Conservation (phyloP, 169 alveolate species). For the Plasmodium vivax region DNA sequence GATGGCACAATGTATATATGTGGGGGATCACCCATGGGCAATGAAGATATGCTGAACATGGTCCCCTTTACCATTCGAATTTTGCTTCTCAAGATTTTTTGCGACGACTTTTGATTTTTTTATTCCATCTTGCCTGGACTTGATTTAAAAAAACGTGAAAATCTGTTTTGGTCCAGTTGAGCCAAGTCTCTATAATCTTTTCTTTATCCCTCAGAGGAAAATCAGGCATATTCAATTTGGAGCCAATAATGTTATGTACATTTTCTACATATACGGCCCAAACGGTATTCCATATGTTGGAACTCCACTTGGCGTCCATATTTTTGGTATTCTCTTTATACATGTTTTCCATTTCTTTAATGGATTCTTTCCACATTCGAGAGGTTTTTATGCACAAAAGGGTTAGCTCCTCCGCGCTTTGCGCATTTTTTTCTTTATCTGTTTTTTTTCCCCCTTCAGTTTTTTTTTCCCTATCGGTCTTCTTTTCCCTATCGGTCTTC, state of each 20-base stretch:
- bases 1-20: too few species aligned
- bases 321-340: neutral
- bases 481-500: too few species aligned
- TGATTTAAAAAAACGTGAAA: neutral
- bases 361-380: neutral
- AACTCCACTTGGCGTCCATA: neutral
- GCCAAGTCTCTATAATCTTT: neutral
- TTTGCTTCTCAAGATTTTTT: too few species aligned
- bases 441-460: too few species aligned
- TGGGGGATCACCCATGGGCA: too few species aligned
- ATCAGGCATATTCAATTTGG: neutral
- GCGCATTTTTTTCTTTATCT: neutral
- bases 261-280: conserved; percentile 8
- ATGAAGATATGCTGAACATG: too few species aligned
- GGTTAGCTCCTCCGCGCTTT: neutral
- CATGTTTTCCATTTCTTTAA: conserved; percentile 8
- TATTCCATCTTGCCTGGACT: neutral
- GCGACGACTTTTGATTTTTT: neutral
- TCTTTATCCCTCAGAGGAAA: neutral
- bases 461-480: neutral
- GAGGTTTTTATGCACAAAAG: neutral
- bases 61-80: too few species aligned
- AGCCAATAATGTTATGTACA: neutral
- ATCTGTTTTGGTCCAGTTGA: neutral
- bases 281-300: neutral